These are phyloP conservation scores for Fragaria ananassa DNA, from an alignment of 306 rosid species.

Conservation along the genomic window DNA sequence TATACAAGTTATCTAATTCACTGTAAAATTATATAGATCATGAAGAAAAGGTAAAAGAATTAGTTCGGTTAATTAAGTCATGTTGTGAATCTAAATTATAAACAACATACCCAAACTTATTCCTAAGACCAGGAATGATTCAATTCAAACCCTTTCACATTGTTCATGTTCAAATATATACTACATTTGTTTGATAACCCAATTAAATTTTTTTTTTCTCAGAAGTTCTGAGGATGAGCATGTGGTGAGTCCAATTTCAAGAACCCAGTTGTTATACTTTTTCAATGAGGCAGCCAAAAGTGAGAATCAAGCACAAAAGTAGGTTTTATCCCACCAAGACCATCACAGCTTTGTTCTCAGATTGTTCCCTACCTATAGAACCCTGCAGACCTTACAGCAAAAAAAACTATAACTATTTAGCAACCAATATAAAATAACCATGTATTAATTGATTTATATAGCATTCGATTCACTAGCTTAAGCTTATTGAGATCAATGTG, in stretches of 20 bases:
- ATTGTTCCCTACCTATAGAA: background rate
- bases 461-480: background rate
- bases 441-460: background rate
- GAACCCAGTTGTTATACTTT: background rate
- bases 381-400: conserved; percentile 6
- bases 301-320: background rate
- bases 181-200: background rate
- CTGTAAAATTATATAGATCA: too few relatives aligned
- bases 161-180: background rate
- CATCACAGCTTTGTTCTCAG: conserved; percentile 3
- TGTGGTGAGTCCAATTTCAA: conserved; percentile 6
- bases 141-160: conserved; percentile 2
- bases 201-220: background rate
- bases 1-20: too few relatives aligned
- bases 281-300: background rate
- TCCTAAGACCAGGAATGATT: background rate
- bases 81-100: background rate
- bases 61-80: background rate
- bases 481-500: background rate
- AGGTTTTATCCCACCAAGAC: background rate
- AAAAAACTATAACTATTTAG: background rate
- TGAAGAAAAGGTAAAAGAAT: background rate
- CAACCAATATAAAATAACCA: background rate
- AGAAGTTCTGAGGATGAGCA: background rate
- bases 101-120: background rate